Conservation (phyloP, 1,284 basidiomycete species). For the Cryptococcus sp. region DNA sequence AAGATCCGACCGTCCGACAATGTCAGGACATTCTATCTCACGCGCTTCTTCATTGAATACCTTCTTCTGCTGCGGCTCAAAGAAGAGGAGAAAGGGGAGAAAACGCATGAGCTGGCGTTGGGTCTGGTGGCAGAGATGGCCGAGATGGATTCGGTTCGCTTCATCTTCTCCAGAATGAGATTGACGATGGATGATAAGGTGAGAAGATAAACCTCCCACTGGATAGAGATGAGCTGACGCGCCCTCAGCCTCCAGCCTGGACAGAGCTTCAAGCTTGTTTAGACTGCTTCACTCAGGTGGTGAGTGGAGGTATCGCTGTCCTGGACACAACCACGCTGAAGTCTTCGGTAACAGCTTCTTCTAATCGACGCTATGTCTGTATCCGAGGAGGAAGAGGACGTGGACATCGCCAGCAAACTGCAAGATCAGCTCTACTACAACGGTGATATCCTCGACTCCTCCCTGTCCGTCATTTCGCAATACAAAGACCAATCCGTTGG, state of each 20-base stretch:
- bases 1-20: conserved; percentile 90
- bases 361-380: conserved; percentile 70
- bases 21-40: conserved; percentile 75
- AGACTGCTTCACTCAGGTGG: conserved; percentile 84
- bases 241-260: conserved; percentile 76
- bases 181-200: conserved; percentile 87
- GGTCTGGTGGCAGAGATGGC: conserved; percentile 79
- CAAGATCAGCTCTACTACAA: conserved; percentile 91
- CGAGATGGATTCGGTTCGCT: conserved; percentile 80
- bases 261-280: conserved; percentile 92
- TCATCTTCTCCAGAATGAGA: conserved; percentile 85
- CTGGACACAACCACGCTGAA: conserved; percentile 9
- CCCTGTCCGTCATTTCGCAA: conserved; percentile 69
- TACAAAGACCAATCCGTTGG: conserved; percentile 66
- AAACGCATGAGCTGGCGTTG: conserved; percentile 59
- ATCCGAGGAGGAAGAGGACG: conserved; percentile 61
- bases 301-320: conserved; percentile 30
- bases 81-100: conserved; percentile 33
- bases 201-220: neutral
- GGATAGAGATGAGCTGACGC: conserved; percentile 4
- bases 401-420: conserved; percentile 73
- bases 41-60: conserved; percentile 87
- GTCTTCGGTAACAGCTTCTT: conserved; percentile 59
- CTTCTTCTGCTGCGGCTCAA: conserved; percentile 63
- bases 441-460: conserved; percentile 84